Base-by-base conservation (phyloP, 768 basidiomycete genomes). In the Hericium coralloides region DNA sequence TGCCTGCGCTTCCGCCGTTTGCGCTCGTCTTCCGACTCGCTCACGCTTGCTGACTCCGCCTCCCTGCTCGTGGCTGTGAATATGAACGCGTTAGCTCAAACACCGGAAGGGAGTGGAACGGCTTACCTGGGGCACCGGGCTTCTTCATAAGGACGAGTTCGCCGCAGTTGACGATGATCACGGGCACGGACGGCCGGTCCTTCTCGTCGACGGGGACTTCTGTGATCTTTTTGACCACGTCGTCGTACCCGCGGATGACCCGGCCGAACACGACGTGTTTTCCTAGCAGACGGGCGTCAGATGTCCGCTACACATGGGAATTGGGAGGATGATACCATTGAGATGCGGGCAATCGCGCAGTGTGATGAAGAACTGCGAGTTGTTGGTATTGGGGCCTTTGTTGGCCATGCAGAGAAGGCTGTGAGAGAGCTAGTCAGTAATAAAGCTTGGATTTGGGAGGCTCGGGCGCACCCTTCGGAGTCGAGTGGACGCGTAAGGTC, bases 391-490 rank as follows among this genome's bases (percentile, higher is more conserved):
- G 0, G 87, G 83, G 2, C 89, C 89, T 60, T 80, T 80, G 68
- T 95, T 95, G 10, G 92, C 92, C 93, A 95, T 95, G 64, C 89
- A 91, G 12, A 95, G 73, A 25, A 95, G 72, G 12, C 83, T 85
- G 62, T 22, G 8, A 37, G 25, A 15, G n/a, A 48, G 23, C 17
- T 18, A 17, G 54, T 6, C 20, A 22, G 14, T 18, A 52, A 52
- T 39, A 52, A 49, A 17, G 12, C 37, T n/a, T 15, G 54, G 6
- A 12, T 12, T 14, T 1, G 23, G 22, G n/a, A 37, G 18, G n/a
- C 10, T 14, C 17, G n/a, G 26, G 45, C 38, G 53, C 37, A 82
- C 72, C 84, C 91, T 65, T 82, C 79, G 0, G 80, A 69, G 61
- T 92, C 87, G 20, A 91, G 70, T 0, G 80, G 74, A 36, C 74